These are phyloP conservation scores for Trichoderma lentiforme DNA, from an alignment of 2,329 filamentous ascomycete species.

Conservation along the genomic window DNA sequence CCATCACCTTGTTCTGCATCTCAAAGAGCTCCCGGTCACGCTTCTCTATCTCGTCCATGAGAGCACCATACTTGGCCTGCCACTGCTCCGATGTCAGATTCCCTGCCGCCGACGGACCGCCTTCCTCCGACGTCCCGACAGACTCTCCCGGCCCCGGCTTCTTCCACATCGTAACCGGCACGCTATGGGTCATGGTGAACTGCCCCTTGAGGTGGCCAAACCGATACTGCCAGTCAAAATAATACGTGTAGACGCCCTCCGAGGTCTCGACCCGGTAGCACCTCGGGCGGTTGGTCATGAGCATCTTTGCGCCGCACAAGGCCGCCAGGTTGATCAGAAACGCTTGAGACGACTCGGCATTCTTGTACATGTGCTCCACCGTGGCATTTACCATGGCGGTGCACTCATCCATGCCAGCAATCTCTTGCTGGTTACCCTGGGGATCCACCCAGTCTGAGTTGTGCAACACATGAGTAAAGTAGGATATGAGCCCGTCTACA, in stretches of 20 bases:
- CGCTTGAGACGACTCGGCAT: conserved; percentile 49
- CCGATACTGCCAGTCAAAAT: conserved; percentile 53
- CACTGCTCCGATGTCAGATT: conserved; percentile 40
- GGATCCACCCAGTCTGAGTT: conserved; percentile 51
- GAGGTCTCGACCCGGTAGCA: conserved; percentile 44
- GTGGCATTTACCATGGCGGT: conserved; percentile 51
- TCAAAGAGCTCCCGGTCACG: conserved; percentile 51
- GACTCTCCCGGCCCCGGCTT: conserved; percentile 26
- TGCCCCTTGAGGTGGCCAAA: conserved; percentile 51
- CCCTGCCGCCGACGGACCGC: conserved; percentile 20
- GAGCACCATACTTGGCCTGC: conserved; percentile 53
- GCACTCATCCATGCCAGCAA: conserved; percentile 51
- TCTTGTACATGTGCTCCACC: conserved; percentile 51
- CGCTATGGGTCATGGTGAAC: conserved; percentile 51
- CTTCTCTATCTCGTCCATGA: conserved; percentile 58
- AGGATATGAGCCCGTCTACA: conserved; percentile 53
- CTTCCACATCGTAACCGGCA: conserved; percentile 43
- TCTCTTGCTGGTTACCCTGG: conserved; percentile 40
- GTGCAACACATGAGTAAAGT: conserved; percentile 51
- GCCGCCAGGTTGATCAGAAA: conserved; percentile 60
- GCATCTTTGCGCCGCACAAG: conserved; percentile 50
- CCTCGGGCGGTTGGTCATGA: conserved; percentile 43
- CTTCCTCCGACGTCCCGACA: conserved; percentile 10
- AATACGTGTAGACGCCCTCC: conserved; percentile 45
- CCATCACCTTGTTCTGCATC: conserved; percentile 43